Base-by-base conservation (phyloP, 2,329 filamentous ascomycete species). In the Talaromyces rugulosus region DNA sequence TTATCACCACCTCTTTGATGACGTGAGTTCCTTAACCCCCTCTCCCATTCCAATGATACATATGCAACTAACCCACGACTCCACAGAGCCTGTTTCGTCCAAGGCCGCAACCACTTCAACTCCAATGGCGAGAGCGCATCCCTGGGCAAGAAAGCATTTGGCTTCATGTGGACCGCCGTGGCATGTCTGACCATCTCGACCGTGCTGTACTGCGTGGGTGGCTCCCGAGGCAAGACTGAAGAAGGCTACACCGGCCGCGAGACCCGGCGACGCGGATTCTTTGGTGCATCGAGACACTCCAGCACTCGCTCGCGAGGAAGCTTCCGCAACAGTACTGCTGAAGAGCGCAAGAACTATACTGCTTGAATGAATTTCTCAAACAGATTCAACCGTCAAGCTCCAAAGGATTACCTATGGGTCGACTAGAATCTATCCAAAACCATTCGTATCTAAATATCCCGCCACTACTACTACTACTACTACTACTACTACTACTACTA, bases 161-260 rank as follows among this genome's bases (percentile, higher is more conserved):
- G 75, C 27, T 88, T 88, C 74, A 84, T 86, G 72, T 88, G 86
- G 86, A 81, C 82, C 2, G 77, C 85, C 1, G 76, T 83, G 30
- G 82, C 78, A 28, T 82, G 78, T 68, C 82, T 83, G 68, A 76
- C 87, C 69, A 66, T 88, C 58, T 78, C 84, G 1, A 83, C 81
- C 27, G 62, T 87, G 42, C 70, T 86, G 60, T 86, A 86, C 78
- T 87, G 84, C 73, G 69, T 83, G 27, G 78, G 76, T 23, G 79
- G 78, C 47, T 67, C 70, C 1, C 67, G 72, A n/a, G 70, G 71
- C 34, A 62, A 67, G 4, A 71, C 68, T 60, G 71, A 74, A 7
- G 44, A 55, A 31, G 75, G 75, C 31, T 77, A 77, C 63, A 75
- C 65, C 58, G 73, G 73, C 33, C 74, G 74, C 33, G 69, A 74